Conservation (phyloP, 192 early-diverging fungal genomes). For the Coemansia sp. region DNA sequence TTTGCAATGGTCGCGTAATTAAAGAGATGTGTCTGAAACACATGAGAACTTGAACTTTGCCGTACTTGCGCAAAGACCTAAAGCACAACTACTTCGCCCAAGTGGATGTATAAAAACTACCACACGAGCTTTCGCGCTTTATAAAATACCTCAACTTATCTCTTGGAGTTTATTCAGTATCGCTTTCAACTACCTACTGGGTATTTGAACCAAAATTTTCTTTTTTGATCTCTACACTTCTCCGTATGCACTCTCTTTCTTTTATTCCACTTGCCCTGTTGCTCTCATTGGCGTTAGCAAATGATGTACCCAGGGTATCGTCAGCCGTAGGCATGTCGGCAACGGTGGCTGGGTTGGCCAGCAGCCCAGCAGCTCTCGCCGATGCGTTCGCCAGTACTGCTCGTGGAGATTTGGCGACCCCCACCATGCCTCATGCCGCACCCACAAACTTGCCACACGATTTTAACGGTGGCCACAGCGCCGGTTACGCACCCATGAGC, state of each 20-base stretch:
- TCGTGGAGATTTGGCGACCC: neutral
- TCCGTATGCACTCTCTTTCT: neutral
- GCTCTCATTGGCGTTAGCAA: neutral
- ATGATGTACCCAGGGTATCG: neutral
- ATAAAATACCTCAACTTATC: neutral
- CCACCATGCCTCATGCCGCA: neutral
- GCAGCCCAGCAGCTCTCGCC: neutral
- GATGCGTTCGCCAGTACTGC: neutral
- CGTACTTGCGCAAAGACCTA: neutral
- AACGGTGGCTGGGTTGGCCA: neutral
- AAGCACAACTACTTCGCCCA: neutral
- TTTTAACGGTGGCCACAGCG: neutral
- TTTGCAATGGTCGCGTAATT: neutral
- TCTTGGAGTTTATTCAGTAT: neutral
- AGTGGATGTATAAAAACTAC: neutral
- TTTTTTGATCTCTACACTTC: neutral
- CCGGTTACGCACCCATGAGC: neutral
- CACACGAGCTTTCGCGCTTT: neutral
- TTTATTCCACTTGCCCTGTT: neutral
- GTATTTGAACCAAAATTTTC: no score
- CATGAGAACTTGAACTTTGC: neutral
- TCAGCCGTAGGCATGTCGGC: neutral
- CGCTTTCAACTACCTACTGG: no score
- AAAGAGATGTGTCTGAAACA: neutral
- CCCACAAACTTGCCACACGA: neutral